Percentiles rank a stretch among this genome's conserved stretches.
These are phyloP conservation scores for Pythium utonaiense DNA, from an alignment of 352 stramenopile species.

Conservation along the genomic window DNA sequence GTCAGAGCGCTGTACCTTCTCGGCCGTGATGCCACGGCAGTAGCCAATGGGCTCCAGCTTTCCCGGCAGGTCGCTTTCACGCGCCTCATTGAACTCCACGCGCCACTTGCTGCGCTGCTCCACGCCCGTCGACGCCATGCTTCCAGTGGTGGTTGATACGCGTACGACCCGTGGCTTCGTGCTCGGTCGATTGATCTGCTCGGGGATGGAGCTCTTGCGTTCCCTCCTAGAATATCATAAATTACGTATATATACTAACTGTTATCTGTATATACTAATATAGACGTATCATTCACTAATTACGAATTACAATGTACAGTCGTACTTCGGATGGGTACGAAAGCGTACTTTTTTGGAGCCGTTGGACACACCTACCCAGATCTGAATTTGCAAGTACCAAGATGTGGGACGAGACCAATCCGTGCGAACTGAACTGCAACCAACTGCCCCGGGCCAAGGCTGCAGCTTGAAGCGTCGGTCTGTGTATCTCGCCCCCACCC, in stretches of 20 bases:
- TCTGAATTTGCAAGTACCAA: background rate
- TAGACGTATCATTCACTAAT: too few relatives aligned
- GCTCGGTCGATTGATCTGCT: background rate
- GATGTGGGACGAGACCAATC: background rate
- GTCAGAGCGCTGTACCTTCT: slow-evolving; percentile 40
- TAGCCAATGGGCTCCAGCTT: slow-evolving; percentile 68
- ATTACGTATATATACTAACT: too few relatives aligned
- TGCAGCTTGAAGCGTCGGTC: too few relatives aligned
- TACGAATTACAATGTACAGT: background rate
- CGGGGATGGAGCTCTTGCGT: background rate
- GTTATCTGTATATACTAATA: background rate
- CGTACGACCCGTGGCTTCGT: too few relatives aligned
- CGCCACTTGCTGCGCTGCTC: slow-evolving; percentile 59
- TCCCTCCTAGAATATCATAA: background rate
- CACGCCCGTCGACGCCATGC: slow-evolving; percentile 19
- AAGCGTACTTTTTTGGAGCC: background rate
- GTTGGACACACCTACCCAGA: slow-evolving; percentile 2
- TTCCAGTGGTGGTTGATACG: too few relatives aligned
- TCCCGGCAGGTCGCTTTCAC: slow-evolving; percentile 63
- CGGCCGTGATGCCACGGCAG: slow-evolving; percentile 46
- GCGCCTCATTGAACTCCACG: slow-evolving; percentile 68
- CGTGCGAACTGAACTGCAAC: background rate
- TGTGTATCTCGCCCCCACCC: background rate
- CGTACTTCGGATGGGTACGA: background rate
- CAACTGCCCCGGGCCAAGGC: background rate